Conservation (phyloP, 495 filamentous ascomycete species). For the Penicillium parvum region DNA sequence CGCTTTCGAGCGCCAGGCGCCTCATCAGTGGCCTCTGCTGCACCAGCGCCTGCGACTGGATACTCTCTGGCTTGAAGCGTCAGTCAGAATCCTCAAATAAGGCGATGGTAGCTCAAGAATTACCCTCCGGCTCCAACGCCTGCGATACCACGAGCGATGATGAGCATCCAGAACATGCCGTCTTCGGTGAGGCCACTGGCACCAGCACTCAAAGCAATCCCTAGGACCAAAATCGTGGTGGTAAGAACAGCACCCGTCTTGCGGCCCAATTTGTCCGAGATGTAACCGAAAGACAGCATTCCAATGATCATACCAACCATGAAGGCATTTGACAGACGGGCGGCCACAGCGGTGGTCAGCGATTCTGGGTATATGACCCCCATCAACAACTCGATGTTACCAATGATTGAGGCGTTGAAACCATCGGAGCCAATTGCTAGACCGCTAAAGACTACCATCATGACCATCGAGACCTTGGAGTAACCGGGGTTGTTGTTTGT, state of each 20-base stretch:
- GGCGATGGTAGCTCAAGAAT: background rate
- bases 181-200: slow-evolving; percentile 21
- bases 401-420: slow-evolving; percentile 29
- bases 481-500: slow-evolving; percentile 4
- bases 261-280: slow-evolving; percentile 32
- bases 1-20: slow-evolving; percentile 21
- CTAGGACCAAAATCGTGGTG: slow-evolving; percentile 30
- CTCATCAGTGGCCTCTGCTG: slow-evolving; percentile 36
- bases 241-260: slow-evolving; percentile 31
- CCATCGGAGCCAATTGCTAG: slow-evolving; percentile 27
- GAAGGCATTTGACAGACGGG: slow-evolving; percentile 25
- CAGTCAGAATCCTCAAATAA: background rate
- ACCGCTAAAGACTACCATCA: slow-evolving; percentile 28
- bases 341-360: slow-evolving; percentile 18
- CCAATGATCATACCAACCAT: slow-evolving; percentile 34
- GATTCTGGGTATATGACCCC: slow-evolving; percentile 24
- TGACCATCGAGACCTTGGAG: slow-evolving; percentile 19
- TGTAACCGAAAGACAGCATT: slow-evolving; percentile 37
- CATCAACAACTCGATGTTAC: slow-evolving; percentile 27
- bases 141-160: slow-evolving; percentile 24
- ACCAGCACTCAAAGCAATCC: slow-evolving; percentile 25
- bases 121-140: slow-evolving; percentile 28
- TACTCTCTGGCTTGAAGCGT: slow-evolving; percentile 23
- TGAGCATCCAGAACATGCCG: slow-evolving; percentile 31
- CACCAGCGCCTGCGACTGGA: slow-evolving; percentile 29